Base-by-base conservation (phyloP, 192 early-diverging fungal species). In the Backusella circina region DNA sequence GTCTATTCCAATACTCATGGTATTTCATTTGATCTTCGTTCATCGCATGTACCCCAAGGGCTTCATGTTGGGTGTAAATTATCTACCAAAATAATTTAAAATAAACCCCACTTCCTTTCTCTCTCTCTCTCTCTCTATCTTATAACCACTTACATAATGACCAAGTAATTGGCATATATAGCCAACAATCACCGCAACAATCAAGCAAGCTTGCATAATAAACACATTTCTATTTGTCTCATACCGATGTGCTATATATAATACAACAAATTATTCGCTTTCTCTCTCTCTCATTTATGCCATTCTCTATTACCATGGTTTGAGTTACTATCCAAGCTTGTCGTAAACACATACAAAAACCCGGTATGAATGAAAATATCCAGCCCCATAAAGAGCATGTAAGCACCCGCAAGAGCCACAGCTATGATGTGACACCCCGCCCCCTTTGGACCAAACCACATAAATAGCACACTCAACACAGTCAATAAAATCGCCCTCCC, bases 301-400 rank as follows among this genome's bases (percentile, higher is more conserved):
- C 9, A 23, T 21, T 23, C 21, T 10, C 35, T 9, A 0, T 28
- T 73, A 67, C 77, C 32, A n/a, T 78, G 77, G 35, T 67, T 73
- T 26, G 21, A 12, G 69, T 78, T 78, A 5, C 12, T 36, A 73
- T 78, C 77, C 16, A 78, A 8, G 16, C 36, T 44, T 15, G 71
- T 67, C 21, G 66, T 73, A 23, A 66, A 50, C 1, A 23, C 61
- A 30, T 78, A 78, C 65, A 80, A 71, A 39, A 85, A 85, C 16
- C 84, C 84, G n/a, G 84, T 85, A 21, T 80, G 79, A 12, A 77
- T 75, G 36, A 78, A 85, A 8, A 85, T 47, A 57, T 85, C 84
- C 18, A 85, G 23, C 32, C 81, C 84, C 15, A 77, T 77, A 32
- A 85, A 74, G 13, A 82, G 47, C 1, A 82, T 68, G 73, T 85